Percentiles rank a stretch among this genome's conserved stretches.
Evolutionary conservation across 164 flowering plant species (phyloP).

Genomic region (Stephania japonica): DNA sequence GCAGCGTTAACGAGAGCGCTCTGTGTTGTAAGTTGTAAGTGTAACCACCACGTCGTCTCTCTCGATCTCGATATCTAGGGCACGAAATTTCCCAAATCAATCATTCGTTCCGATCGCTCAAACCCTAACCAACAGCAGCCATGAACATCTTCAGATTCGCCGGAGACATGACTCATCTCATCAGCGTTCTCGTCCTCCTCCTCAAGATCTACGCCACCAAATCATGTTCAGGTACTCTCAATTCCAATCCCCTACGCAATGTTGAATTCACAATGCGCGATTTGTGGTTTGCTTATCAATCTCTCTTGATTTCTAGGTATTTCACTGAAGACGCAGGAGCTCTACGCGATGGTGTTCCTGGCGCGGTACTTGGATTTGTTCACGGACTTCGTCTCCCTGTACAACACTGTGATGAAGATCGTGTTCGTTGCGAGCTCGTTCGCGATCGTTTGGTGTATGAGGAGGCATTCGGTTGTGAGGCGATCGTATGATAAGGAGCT

Average conservation of each 20-base stretch:
- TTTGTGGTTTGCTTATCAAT: background rate
- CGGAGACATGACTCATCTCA: conserved; percentile 83
- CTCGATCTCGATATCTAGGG: conserved; percentile 11
- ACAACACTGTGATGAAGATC: conserved; percentile 83
- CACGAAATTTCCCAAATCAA: background rate
- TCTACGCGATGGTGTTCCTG: conserved; percentile 71
- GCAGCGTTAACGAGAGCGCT: background rate
- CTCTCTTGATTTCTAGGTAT: conserved; percentile 39
- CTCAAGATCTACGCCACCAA: conserved; percentile 91
- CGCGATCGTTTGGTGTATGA: conserved; percentile 84
- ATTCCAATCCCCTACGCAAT: background rate
- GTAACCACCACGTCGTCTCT: background rate
- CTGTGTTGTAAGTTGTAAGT: too few species aligned
- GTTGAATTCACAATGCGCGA: background rate
- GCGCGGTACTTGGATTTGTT: conserved; percentile 79
- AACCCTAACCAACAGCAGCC: conserved; percentile 14
- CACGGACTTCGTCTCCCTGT: conserved; percentile 66
- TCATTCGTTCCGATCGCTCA: background rate
- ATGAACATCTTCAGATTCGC: conserved; percentile 83
- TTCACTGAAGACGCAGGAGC: conserved; percentile 91
- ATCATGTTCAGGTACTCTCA: conserved; percentile 65
- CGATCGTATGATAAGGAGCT: conserved; percentile 66
- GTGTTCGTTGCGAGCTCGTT: conserved; percentile 71
- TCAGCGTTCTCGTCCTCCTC: conserved; percentile 69
- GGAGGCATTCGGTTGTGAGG: conserved; percentile 48